Evolutionary conservation across 2,329 filamentous ascomycete genomes (phyloP).

Genomic region (Bertia moriformis): DNA sequence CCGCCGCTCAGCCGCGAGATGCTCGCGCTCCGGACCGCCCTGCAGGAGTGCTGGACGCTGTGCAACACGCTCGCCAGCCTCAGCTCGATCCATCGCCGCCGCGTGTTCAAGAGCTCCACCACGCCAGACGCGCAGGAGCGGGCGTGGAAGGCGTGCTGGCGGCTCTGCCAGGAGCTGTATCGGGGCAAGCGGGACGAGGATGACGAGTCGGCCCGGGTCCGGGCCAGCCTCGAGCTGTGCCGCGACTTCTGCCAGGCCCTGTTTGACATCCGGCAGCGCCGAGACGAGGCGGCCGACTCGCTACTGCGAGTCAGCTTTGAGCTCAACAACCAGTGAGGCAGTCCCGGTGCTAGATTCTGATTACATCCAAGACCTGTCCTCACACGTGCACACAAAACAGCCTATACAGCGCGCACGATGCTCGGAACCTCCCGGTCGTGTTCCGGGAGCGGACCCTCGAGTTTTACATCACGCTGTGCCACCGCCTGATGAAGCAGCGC

Average conservation of each 20-base stretch:
- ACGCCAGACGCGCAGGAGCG: conserved; percentile 68
- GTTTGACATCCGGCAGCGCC: conserved; percentile 69
- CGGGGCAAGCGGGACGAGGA: conserved; percentile 60
- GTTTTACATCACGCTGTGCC: conserved; percentile 87
- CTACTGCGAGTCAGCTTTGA: conserved; percentile 86
- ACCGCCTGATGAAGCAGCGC: conserved; percentile 89
- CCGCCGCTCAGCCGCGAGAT: no score
- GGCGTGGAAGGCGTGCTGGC: conserved; percentile 91
- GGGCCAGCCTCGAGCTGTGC: conserved; percentile 69
- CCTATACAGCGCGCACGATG: conserved; percentile 80
- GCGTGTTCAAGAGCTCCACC: conserved; percentile 62
- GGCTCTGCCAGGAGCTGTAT: conserved; percentile 78
- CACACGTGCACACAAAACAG: conserved; percentile 19
- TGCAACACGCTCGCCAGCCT: conserved; percentile 81
- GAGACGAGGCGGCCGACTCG: conserved; percentile 70
- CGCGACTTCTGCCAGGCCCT: conserved; percentile 83
- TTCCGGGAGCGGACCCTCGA: conserved; percentile 84
- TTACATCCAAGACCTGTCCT: background rate
- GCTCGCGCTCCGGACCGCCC: conserved; percentile 54
- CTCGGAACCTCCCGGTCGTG: conserved; percentile 62
- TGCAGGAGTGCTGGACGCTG: conserved; percentile 83
- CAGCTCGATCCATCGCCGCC: conserved; percentile 68
- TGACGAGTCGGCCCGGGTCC: conserved; percentile 49
- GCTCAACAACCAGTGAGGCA: conserved; percentile 68
- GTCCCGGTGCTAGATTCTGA: background rate